Percentiles rank a stretch among this genome's conserved stretches.
phyloP scores from a whole-genome alignment of 2,329 filamentous ascomycete species.

The Gyromitra esculenta region DNA sequence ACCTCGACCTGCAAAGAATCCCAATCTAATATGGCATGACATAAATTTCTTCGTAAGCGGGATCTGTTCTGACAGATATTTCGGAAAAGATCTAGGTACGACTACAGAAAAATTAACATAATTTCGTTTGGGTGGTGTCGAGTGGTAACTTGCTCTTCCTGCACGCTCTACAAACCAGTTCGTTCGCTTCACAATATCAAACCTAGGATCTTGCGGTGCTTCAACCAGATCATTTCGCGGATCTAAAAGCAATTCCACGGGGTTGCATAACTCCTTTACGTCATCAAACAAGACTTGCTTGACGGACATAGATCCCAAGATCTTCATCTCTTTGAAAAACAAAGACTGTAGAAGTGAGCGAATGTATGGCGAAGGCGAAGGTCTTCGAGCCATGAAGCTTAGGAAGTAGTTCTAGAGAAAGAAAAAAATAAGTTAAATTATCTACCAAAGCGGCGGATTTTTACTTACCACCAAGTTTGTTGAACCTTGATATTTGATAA shows the following conservation, averaged over 20 bases:
- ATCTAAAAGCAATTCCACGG: constrained; percentile 75
- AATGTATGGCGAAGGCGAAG: constrained; percentile 84
- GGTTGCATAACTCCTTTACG: constrained; percentile 78
- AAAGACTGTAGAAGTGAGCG: constrained; percentile 80
- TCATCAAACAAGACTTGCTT: constrained; percentile 83
- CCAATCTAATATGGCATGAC: constrained; percentile 83
- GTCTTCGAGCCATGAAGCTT: constrained; percentile 66
- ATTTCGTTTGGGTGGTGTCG: constrained; percentile 5
- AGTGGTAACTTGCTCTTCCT: constrained; percentile 61
- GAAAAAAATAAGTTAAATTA: constrained; percentile 25
- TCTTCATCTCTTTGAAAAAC: constrained; percentile 76
- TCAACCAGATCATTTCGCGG: constrained; percentile 80
- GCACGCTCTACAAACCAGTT: constrained; percentile 71
- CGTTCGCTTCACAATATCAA: constrained; percentile 77
- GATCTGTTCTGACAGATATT: constrained; percentile 90
- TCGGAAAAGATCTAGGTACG: constrained; percentile 84
- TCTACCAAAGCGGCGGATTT: background rate
- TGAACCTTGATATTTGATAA: constrained; percentile 74
- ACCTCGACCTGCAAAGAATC: constrained; percentile 84
- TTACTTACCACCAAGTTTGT: constrained; percentile 73
- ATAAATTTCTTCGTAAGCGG: constrained; percentile 86
- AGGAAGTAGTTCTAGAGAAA: constrained; percentile 56
- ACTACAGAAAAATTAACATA: constrained; percentile 62
- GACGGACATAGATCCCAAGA: constrained; percentile 74
- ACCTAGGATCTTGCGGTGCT: constrained; percentile 75